These are phyloP conservation scores for Reutealis trisperma DNA, from an alignment of 345 rosid genomes.

Conservation along the genomic window DNA sequence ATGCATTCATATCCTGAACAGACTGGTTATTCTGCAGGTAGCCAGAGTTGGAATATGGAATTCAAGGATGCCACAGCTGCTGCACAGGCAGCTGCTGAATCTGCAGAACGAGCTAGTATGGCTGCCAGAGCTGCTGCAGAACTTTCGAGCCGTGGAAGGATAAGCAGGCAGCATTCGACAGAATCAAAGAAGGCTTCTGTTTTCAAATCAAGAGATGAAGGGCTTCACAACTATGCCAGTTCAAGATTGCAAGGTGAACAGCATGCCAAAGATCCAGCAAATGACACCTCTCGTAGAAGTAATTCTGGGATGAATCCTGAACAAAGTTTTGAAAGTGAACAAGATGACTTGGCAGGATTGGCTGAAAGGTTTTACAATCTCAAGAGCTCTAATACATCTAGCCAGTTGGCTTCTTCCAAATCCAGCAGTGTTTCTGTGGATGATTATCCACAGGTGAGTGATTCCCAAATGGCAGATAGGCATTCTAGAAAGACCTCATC, in stretches of 20 bases:
- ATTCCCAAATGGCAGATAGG: constrained; percentile 32
- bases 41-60: constrained; percentile 62
- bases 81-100: constrained; percentile 93
- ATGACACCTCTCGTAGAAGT: constrained; percentile 22
- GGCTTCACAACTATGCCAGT: constrained; percentile 16
- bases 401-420: constrained; percentile 32
- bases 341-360: constrained; percentile 28
- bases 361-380: constrained; percentile 32
- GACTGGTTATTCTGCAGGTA: constrained; percentile 21
- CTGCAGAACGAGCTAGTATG: constrained; percentile 94
- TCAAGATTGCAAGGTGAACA: constrained; percentile 34
- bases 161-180: constrained; percentile 38
- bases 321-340: constrained; percentile 23
- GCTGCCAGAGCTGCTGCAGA: constrained; percentile 97
- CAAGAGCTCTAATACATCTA: constrained; percentile 25
- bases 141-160: constrained; percentile 67
- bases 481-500: constrained; percentile 48
- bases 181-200: constrained; percentile 38
- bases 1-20: constrained; percentile 42
- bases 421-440: constrained; percentile 30
- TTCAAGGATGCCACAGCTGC: constrained; percentile 87
- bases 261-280: constrained; percentile 25
- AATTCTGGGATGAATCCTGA: constrained; percentile 25
- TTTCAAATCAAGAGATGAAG: constrained; percentile 33
- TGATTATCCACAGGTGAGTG: constrained; percentile 19